Evolutionary conservation across 345 rosid species (phyloP).

Genomic region (Rhodamnia rubescens): DNA sequence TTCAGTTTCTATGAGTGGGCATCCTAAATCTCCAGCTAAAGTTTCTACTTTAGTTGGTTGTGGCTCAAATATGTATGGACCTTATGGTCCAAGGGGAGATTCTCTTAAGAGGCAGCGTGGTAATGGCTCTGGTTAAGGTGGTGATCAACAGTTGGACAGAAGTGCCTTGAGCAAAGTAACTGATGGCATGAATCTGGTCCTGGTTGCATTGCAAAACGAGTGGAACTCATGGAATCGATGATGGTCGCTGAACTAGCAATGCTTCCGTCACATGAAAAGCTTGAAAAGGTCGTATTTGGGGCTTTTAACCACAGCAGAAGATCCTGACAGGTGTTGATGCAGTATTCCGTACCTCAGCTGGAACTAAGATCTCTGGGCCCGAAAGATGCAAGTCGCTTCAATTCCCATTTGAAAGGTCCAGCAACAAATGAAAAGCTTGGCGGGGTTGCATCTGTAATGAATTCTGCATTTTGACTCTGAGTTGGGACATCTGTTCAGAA

Average conservation of each 20-base stretch:
- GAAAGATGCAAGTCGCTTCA: not conserved
- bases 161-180: not conserved
- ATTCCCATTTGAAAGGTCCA: not conserved
- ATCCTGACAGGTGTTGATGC: not conserved
- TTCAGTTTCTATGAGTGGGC: not conserved
- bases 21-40: not conserved
- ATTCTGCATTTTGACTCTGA: not conserved
- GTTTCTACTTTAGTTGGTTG: slow-evolving; percentile 6
- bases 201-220: not conserved
- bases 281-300: not conserved
- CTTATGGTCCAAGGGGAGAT: slow-evolving; percentile 9
- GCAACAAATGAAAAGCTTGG: not conserved
- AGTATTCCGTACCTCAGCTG: not conserved
- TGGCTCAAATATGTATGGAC: slow-evolving; percentile 3
- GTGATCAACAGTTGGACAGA: not conserved
- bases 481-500: not conserved
- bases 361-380: not conserved
- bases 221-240: not conserved
- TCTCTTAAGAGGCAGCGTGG: slow-evolving; percentile 28
- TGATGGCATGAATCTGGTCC: not conserved
- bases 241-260: not conserved
- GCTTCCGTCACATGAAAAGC: not conserved
- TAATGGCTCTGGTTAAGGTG: slow-evolving; percentile 1
- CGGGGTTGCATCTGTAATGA: not conserved
- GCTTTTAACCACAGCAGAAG: not conserved